Evolutionary conservation across 441 rosid genomes (phyloP).

Genomic region (Corymbia calophylla): DNA sequence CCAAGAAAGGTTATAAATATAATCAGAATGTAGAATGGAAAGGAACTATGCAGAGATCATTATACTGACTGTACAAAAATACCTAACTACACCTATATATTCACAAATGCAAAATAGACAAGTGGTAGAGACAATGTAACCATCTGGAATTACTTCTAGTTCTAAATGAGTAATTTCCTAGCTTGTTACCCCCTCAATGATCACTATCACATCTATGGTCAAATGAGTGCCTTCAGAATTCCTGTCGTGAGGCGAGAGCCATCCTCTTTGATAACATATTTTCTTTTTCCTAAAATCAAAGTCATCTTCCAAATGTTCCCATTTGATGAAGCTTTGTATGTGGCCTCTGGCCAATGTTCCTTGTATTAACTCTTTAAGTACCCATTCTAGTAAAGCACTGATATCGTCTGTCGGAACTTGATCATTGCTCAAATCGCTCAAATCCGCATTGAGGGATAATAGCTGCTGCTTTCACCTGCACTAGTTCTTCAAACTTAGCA

Average conservation of each 20-base stretch:
- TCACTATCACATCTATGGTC: background rate
- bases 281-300: background rate
- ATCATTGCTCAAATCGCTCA: background rate
- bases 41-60: constrained; percentile 17
- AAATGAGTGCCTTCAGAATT: background rate
- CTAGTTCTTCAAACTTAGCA: constrained; percentile 44
- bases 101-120: constrained; percentile 16
- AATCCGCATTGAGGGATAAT: constrained; percentile 34
- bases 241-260: background rate
- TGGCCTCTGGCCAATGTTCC: background rate
- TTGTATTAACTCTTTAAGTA: background rate
- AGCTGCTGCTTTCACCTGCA: constrained; percentile 81
- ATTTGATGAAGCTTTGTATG: background rate
- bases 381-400: constrained; percentile 13
- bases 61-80: constrained; percentile 29
- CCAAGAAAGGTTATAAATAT: background rate
- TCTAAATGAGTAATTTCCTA: background rate
- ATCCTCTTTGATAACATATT: background rate
- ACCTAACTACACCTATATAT: constrained; percentile 16
- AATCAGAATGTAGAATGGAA: background rate
- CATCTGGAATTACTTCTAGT: background rate
- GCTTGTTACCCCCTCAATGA: background rate
- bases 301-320: background rate
- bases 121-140: constrained; percentile 14
- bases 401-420: background rate